Percentiles rank a stretch among this genome's conserved stretches.
Evolutionary conservation across 2,329 filamentous ascomycete species (phyloP).

Genomic region (Chaetomium globosum): DNA sequence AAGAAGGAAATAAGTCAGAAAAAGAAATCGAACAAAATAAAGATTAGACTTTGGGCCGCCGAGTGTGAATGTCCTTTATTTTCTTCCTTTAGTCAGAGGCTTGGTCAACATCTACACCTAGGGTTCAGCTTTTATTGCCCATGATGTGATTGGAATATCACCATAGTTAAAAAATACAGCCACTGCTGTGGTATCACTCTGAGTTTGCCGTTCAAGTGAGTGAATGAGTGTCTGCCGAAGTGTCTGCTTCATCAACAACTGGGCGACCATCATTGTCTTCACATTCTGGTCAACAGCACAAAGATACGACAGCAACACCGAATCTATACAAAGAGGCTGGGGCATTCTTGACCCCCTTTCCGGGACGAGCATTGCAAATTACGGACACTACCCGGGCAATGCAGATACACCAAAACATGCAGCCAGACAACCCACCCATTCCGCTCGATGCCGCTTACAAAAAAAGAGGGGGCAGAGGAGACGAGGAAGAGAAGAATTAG

Average conservation of each 20-base stretch:
- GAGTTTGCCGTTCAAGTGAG: neutral
- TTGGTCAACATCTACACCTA: no score
- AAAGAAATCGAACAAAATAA: no score
- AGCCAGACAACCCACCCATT: slow-evolving; percentile 19
- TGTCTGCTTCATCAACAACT: no score
- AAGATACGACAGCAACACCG: neutral
- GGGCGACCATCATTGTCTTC: no score
- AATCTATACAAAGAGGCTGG: neutral
- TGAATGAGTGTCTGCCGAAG: neutral
- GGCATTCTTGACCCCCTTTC: neutral
- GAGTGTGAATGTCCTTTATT: no score
- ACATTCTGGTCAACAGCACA: no score
- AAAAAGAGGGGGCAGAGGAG: neutral
- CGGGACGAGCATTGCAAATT: neutral
- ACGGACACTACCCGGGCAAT: slow-evolving; percentile 14
- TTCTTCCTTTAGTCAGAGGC: no score
- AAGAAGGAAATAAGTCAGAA: no score
- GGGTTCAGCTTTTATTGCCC: no score
- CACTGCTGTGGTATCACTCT: neutral
- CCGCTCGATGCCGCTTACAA: neutral
- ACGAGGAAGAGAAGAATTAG: neutral
- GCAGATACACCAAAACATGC: slow-evolving; percentile 26
- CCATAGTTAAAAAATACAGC: neutral
- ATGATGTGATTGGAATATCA: no score
- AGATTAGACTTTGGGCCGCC: no score